Conservation (phyloP, 306 rosid species). For the Medicago arabica region DNA sequence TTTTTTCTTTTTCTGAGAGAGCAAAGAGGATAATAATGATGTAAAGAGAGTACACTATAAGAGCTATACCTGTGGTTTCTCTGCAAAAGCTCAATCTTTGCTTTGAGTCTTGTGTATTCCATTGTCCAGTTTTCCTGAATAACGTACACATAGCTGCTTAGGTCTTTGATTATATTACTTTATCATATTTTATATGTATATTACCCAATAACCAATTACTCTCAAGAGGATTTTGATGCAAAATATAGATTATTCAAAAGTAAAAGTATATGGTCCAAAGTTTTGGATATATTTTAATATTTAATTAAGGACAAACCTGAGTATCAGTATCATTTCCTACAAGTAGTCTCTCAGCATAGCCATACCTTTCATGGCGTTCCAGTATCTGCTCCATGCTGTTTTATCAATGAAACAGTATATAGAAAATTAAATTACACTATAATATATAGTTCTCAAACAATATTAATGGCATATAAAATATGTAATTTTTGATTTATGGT, state of each 20-base stretch:
- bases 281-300: no score
- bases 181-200: not conserved
- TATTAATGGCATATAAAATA: not conserved
- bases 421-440: not conserved
- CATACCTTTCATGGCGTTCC: conserved; percentile 85
- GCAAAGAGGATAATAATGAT: not conserved
- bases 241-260: not conserved
- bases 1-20: not conserved
- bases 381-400: conserved; percentile 89
- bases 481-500: not conserved
- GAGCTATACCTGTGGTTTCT: conserved; percentile 64
- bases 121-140: conserved; percentile 78
- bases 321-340: conserved; percentile 52
- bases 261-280: not conserved
- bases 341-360: conserved; percentile 63
- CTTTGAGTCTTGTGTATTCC: conserved; percentile 69
- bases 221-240: not conserved
- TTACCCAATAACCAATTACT: not conserved
- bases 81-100: conserved; percentile 70
- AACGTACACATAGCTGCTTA: not conserved
- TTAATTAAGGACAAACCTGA: conserved; percentile 48
- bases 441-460: conserved; percentile 5
- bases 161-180: not conserved
- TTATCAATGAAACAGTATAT: not conserved
- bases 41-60: not conserved